These are phyloP conservation scores for Colletotrichum horii DNA, from an alignment of 2,329 filamentous ascomycete species.

Conservation along the genomic window DNA sequence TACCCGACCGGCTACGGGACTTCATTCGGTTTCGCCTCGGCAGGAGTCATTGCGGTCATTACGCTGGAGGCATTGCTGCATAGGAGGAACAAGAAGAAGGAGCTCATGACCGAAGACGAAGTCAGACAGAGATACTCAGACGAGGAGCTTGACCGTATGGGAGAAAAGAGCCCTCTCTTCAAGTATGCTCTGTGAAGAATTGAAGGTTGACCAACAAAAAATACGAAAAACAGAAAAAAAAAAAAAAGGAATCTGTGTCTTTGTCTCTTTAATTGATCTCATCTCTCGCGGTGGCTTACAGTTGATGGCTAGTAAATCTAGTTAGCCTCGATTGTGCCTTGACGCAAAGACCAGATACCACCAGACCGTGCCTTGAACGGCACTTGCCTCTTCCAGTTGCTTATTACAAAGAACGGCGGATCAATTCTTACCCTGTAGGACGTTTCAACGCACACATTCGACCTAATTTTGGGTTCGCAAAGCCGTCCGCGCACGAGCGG, in stretches of 20 bases:
- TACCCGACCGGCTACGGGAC: constrained; percentile 20
- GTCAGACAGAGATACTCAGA: constrained; percentile 30
- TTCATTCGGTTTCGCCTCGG: constrained; percentile 13
- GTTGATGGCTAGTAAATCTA: background rate
- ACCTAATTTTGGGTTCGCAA: background rate
- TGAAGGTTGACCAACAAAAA: background rate
- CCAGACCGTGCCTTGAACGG: background rate
- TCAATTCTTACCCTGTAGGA: background rate
- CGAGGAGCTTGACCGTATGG: constrained; percentile 33
- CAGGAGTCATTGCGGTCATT: constrained; percentile 17
- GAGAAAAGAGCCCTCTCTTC: constrained; percentile 35
- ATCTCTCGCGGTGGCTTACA: background rate
- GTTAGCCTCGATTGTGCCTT: background rate
- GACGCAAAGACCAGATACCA: background rate
- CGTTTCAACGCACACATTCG: background rate
- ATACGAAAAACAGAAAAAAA: background rate
- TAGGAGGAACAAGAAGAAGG: constrained; percentile 29
- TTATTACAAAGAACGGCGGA: background rate
- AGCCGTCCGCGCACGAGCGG: background rate
- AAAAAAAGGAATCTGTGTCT: background rate
- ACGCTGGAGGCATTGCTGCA: constrained; percentile 8
- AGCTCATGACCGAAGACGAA: constrained; percentile 27
- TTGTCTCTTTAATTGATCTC: background rate
- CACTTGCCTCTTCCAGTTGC: background rate
- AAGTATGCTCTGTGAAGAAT: constrained; percentile 30